Evolutionary conservation across 345 rosid genomes (phyloP).

Genomic region (Salix purpurea): DNA sequence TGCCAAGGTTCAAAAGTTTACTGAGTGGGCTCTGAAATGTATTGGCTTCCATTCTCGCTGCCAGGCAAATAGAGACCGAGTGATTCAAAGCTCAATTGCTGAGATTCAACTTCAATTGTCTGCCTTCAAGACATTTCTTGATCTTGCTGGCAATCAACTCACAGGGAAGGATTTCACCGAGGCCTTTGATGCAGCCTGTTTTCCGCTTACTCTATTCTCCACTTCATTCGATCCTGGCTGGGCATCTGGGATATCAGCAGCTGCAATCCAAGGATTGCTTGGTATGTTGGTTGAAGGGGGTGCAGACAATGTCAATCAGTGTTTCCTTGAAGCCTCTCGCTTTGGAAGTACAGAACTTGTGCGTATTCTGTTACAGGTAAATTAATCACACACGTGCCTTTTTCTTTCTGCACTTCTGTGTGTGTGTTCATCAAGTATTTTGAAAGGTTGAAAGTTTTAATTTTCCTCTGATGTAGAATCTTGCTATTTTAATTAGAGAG

Average conservation of each 20-base stretch:
- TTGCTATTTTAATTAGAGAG: background rate
- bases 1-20: constrained; percentile 90
- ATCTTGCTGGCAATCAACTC: constrained; percentile 81
- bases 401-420: background rate
- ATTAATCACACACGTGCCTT: background rate
- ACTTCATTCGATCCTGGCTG: constrained; percentile 89
- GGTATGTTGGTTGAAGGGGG: constrained; percentile 93
- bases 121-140: constrained; percentile 87
- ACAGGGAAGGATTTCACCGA: constrained; percentile 97
- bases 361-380: constrained; percentile 84
- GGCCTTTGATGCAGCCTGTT: constrained; percentile 99
- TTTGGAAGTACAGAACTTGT: constrained; percentile 99
- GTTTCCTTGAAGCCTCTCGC: constrained; percentile 98
- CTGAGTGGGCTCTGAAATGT: constrained; percentile 95
- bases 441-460: background rate
- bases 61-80: constrained; percentile 55
- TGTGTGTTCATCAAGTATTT: background rate
- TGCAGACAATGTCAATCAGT: constrained; percentile 91
- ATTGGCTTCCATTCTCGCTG: constrained; percentile 90
- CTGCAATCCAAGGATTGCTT: constrained; percentile 78
- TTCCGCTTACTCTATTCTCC: constrained; percentile 89
- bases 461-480: background rate
- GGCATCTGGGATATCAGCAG: constrained; percentile 91
- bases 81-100: constrained; percentile 59
- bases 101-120: constrained; percentile 91